Evolutionary conservation across 768 basidiomycete genomes (phyloP).

Genomic region (Mycena latifolia): DNA sequence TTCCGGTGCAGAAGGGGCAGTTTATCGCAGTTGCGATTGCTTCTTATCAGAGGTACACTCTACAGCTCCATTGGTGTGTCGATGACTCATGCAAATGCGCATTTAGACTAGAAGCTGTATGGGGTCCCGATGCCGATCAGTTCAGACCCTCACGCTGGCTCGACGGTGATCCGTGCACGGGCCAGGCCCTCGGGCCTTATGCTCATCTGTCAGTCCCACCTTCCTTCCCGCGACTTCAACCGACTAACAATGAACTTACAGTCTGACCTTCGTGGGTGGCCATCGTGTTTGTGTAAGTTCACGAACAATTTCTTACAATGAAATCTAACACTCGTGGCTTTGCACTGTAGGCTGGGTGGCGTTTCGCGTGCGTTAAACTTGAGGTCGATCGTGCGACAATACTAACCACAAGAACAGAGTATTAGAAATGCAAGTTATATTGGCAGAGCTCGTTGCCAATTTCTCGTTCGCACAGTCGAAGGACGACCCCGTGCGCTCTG

Average conservation of each 20-base stretch:
- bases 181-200: slow-evolving; percentile 30
- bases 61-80: not conserved
- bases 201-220: slow-evolving; percentile 24
- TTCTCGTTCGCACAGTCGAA: slow-evolving; percentile 21
- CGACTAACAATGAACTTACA: not conserved
- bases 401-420: slow-evolving; percentile 10
- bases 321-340: not conserved
- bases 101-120: slow-evolving; percentile 39
- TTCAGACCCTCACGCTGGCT: slow-evolving; percentile 64
- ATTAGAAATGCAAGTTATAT: slow-evolving; percentile 27
- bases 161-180: slow-evolving; percentile 34
- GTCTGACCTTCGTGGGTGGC: slow-evolving; percentile 26
- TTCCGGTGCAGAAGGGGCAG: slow-evolving; percentile 49
- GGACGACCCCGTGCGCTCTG: slow-evolving; percentile 20
- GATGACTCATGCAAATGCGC: not conserved
- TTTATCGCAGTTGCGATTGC: slow-evolving; percentile 47
- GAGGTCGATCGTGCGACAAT: not conserved
- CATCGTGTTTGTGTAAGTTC: slow-evolving; percentile 24
- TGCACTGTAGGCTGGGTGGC: slow-evolving; percentile 22
- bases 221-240: too few species aligned
- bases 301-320: not conserved
- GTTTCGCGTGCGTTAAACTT: slow-evolving; percentile 23
- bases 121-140: slow-evolving; percentile 56
- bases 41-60: slow-evolving; percentile 49
- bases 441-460: slow-evolving; percentile 22